These are phyloP conservation scores for Paecilomyces fulvus DNA, from an alignment of 2,329 filamentous ascomycete genomes.

Conservation along the genomic window DNA sequence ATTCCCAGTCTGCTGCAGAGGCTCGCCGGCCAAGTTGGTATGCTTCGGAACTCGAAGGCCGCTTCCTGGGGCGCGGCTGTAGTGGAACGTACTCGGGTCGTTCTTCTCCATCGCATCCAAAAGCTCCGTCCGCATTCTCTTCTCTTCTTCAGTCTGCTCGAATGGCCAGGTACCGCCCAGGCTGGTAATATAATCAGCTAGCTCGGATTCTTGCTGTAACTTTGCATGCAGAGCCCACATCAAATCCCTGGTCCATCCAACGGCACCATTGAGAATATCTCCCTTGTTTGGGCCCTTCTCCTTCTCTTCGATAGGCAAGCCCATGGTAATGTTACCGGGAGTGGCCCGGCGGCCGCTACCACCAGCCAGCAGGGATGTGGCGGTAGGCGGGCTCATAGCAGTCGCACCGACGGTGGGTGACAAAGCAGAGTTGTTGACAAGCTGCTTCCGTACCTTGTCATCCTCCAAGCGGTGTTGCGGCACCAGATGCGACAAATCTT, in stretches of 20 bases:
- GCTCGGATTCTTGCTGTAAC: constrained; percentile 78
- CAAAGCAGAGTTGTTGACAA: constrained; percentile 82
- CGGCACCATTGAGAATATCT: constrained; percentile 92
- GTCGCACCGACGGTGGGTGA: constrained; percentile 71
- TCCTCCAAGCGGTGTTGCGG: constrained; percentile 89
- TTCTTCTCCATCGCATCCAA: constrained; percentile 80
- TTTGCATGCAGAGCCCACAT: constrained; percentile 96
- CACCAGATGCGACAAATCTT: constrained; percentile 89
- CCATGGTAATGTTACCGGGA: constrained; percentile 82
- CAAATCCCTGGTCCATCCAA: constrained; percentile 92
- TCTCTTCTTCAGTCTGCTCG: constrained; percentile 81
- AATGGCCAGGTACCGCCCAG: constrained; percentile 71
- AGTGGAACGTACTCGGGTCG: constrained; percentile 65
- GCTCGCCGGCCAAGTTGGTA: constrained; percentile 82
- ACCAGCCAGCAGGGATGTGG: constrained; percentile 80
- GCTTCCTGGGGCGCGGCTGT: constrained; percentile 73
- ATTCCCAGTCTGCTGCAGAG: constrained; percentile 44
- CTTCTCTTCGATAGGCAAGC: constrained; percentile 88
- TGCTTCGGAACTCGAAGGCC: constrained; percentile 87
- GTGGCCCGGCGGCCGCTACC: constrained; percentile 71
- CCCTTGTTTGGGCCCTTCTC: constrained; percentile 99
- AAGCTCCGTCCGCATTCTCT: constrained; percentile 89
- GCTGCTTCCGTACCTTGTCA: constrained; percentile 91
- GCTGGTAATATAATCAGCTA: constrained; percentile 64
- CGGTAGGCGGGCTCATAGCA: constrained; percentile 51